Percentiles rank a stretch among this genome's conserved stretches.
These are phyloP conservation scores for Backusella tarrabulga DNA, from an alignment of 192 early-diverging fungal genomes.

Conservation along the genomic window DNA sequence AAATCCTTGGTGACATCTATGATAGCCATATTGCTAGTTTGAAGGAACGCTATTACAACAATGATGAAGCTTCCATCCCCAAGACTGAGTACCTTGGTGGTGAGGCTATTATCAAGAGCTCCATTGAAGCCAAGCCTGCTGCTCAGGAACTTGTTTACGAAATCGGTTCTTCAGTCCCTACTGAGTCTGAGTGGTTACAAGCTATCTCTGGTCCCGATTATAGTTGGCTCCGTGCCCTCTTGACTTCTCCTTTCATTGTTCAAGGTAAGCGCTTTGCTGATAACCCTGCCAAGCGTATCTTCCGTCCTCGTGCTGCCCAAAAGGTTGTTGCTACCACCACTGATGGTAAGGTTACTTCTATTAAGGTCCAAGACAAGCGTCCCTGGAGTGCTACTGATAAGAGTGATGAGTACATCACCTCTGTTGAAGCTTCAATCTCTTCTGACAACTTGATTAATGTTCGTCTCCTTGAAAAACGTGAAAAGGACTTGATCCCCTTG, in stretches of 20 bases:
- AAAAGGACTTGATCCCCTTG: conserved; percentile 66
- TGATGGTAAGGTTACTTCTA: conserved; percentile 33
- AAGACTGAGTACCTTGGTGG: conserved; percentile 78
- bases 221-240: conserved; percentile 83
- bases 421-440: conserved; percentile 48
- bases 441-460: conserved; percentile 54
- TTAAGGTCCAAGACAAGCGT: conserved; percentile 55
- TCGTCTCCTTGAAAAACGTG: conserved; percentile 66
- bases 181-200: conserved; percentile 64
- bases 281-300: conserved; percentile 63
- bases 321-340: conserved; percentile 41
- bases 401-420: conserved; percentile 44
- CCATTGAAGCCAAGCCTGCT: conserved; percentile 43
- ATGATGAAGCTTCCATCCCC: conserved; percentile 63
- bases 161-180: conserved; percentile 55
- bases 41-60: conserved; percentile 68
- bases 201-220: conserved; percentile 68
- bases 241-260: conserved; percentile 74
- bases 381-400: conserved; percentile 54
- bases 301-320: conserved; percentile 63
- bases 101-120: conserved; percentile 30
- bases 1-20: conserved; percentile 86
- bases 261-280: conserved; percentile 69
- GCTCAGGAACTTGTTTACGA: conserved; percentile 54
- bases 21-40: conserved; percentile 72